These are phyloP conservation scores for Pseudogymnoascus sp. DNA, from an alignment of 2,329 filamentous ascomycete species.

Conservation along the genomic window DNA sequence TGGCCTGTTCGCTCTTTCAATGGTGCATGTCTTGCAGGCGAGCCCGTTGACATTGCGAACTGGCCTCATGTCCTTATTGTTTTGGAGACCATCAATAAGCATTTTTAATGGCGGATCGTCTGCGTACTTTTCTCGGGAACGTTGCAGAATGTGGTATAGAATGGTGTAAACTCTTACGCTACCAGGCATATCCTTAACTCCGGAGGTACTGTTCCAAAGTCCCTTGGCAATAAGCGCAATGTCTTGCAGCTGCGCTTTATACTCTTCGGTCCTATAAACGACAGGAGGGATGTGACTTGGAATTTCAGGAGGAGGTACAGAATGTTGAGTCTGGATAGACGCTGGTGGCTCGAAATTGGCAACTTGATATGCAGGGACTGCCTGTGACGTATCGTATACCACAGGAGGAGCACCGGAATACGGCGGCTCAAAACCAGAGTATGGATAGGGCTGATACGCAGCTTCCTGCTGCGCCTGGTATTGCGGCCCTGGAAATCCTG, in stretches of 20 bases:
- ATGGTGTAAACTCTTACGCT: conserved; percentile 57
- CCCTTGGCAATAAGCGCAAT: conserved; percentile 50
- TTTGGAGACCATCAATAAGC: conserved; percentile 53
- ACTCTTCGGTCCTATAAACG: conserved; percentile 31
- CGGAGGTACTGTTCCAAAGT: conserved; percentile 55
- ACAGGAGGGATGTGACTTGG: conserved; percentile 15
- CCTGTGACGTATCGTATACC: background rate
- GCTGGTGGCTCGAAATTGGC: conserved; percentile 16
- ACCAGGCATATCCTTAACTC: conserved; percentile 53
- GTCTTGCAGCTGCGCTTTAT: conserved; percentile 43
- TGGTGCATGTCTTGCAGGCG: conserved; percentile 47
- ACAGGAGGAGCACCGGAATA: conserved; percentile 1
- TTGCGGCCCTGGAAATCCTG: background rate
- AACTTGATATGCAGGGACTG: background rate
- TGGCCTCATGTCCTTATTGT: conserved; percentile 49
- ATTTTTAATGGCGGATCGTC: conserved; percentile 50
- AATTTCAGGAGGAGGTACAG: conserved; percentile 14
- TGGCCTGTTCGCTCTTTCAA: conserved; percentile 32
- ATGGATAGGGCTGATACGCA: background rate
- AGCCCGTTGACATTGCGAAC: conserved; percentile 48
- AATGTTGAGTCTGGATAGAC: conserved; percentile 16
- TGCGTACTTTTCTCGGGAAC: conserved; percentile 50
- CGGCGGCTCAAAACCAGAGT: background rate
- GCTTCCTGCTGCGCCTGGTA: background rate
- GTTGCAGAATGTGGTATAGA: conserved; percentile 54